A percentile compares a stretch with the other conserved stretches of the same genome.
Evolutionary conservation across 148 eudicot genomes (phyloP).

Genomic region (Cornus florida): DNA sequence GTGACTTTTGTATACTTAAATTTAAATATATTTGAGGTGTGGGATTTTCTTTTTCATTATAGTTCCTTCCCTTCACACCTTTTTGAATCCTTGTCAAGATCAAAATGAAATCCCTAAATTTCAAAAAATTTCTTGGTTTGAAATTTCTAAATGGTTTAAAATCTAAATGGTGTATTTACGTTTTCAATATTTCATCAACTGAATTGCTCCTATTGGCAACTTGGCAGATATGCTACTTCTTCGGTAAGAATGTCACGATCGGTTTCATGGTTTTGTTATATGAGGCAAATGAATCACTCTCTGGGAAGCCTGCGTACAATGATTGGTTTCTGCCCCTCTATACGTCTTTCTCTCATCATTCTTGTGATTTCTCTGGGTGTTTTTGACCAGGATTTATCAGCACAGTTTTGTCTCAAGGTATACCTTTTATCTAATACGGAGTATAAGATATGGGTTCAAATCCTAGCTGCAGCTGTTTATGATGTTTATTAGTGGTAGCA

Average conservation of each 20-base stretch:
- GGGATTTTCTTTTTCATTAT: not conserved
- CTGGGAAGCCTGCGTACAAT: slow-evolving; percentile 82
- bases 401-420: slow-evolving; percentile 89
- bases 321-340: slow-evolving; percentile 93
- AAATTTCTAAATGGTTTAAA: not conserved
- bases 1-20: not conserved
- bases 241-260: slow-evolving; percentile 84
- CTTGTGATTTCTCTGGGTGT: slow-evolving; percentile 91
- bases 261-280: slow-evolving; percentile 81
- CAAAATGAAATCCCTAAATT: not conserved
- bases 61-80: not conserved
- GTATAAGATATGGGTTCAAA: not conserved
- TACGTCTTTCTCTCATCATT: slow-evolving; percentile 84
- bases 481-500: not conserved
- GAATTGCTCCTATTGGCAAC: not conserved
- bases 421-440: not conserved
- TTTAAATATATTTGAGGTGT: not conserved
- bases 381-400: slow-evolving; percentile 92
- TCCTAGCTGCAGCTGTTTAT: not conserved
- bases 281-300: slow-evolving; percentile 86
- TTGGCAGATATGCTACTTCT: slow-evolving; percentile 95
- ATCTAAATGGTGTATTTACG: not conserved
- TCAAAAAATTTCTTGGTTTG: not conserved
- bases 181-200: not conserved
- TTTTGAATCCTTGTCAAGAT: not conserved